Conservation (phyloP, 2,329 filamentous ascomycete species). For the Pseudocercospora musae region DNA sequence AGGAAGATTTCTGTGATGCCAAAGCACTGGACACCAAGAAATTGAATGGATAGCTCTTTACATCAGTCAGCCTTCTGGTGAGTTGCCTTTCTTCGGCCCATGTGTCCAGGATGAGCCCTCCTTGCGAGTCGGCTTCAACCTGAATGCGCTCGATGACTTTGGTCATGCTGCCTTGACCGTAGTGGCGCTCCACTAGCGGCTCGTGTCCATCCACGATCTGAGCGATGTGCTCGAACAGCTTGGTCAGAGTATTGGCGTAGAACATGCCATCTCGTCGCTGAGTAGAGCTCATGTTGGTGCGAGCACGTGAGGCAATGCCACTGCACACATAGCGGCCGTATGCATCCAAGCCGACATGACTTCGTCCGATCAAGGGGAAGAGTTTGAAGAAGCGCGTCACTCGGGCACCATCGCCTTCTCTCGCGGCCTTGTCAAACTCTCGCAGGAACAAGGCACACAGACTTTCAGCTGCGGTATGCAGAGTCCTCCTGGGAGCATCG, state of each 20-base stretch:
- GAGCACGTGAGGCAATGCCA: slow-evolving; percentile 80
- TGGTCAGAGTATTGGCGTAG: slow-evolving; percentile 85
- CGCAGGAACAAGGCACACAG: slow-evolving; percentile 85
- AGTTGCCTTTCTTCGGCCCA: slow-evolving; percentile 88
- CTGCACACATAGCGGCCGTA: slow-evolving; percentile 96
- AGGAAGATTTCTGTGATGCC: slow-evolving; percentile 64
- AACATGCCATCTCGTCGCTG: slow-evolving; percentile 76
- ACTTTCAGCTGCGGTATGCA: slow-evolving; percentile 83
- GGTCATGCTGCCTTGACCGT: slow-evolving; percentile 88
- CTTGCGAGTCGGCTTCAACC: slow-evolving; percentile 92
- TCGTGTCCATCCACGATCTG: slow-evolving; percentile 94
- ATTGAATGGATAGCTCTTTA: slow-evolving; percentile 96
- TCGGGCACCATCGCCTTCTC: slow-evolving; percentile 79
- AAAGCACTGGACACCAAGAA: slow-evolving; percentile 95
- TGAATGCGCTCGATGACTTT: slow-evolving; percentile 90
- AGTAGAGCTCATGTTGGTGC: slow-evolving; percentile 68
- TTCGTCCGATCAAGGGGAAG: slow-evolving; percentile 86
- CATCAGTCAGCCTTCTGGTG: slow-evolving; percentile 83
- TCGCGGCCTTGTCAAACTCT: slow-evolving; percentile 90
- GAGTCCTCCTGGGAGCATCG: slow-evolving; percentile 80
- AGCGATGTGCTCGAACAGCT: slow-evolving; percentile 94
- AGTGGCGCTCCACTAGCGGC: slow-evolving; percentile 86
- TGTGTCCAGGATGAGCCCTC: slow-evolving; percentile 90
- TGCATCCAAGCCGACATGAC: slow-evolving; percentile 85
- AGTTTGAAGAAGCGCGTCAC: slow-evolving; percentile 98